These are phyloP conservation scores for Calocybe cyanea DNA, from an alignment of 768 basidiomycete genomes.

Conservation along the genomic window DNA sequence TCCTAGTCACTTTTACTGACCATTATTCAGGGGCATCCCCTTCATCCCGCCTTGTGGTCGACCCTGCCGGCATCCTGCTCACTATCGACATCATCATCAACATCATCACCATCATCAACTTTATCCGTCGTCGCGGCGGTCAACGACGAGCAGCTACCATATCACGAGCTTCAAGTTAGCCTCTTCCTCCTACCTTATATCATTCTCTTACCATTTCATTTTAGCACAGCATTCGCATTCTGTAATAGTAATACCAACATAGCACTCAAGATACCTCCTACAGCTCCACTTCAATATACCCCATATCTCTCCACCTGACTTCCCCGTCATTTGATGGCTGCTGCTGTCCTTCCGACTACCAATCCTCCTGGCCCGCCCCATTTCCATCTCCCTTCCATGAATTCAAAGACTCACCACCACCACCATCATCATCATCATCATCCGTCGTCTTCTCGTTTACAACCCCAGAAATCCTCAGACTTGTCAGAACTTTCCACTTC, in stretches of 20 bases:
- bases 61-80: constrained; percentile 1
- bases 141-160: too few species aligned
- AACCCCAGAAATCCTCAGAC: constrained; percentile 20
- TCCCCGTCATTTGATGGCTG: constrained; percentile 36
- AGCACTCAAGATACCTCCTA: too few species aligned
- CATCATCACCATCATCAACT: too few species aligned
- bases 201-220: constrained; percentile 2
- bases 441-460: constrained; percentile 40
- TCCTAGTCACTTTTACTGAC: too few species aligned
- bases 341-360: constrained; percentile 34
- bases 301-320: not conserved
- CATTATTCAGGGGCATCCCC: constrained; percentile 5
- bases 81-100: too few species aligned
- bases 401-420: constrained; percentile 29
- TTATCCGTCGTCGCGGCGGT: too few species aligned
- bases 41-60: constrained; percentile 6
- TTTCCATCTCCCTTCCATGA: constrained; percentile 41
- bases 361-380: constrained; percentile 38
- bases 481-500: constrained; percentile 24
- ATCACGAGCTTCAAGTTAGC: too few species aligned
- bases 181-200: too few species aligned
- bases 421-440: too few species aligned
- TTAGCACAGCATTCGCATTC: too few species aligned
- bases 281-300: too few species aligned
- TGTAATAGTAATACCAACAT: too few species aligned